Evolutionary conservation across 2,329 filamentous ascomycete species (phyloP), one percentile per base, ranked within the genome.

Genomic region (Monilinia laxa): DNA sequence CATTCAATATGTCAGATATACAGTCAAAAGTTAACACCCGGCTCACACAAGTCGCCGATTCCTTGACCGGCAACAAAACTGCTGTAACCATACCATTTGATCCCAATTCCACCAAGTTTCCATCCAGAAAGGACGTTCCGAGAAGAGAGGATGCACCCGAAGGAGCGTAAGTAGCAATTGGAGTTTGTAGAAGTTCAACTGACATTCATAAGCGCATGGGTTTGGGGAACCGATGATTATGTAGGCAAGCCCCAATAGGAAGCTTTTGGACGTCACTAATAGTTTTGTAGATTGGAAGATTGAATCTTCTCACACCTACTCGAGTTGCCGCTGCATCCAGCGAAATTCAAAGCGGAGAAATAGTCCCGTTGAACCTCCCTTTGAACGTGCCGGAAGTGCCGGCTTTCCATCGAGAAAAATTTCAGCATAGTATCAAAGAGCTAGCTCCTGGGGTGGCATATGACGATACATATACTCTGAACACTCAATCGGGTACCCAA

Each of bases 401-500:
- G 53, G 73, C 68, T 23, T 81, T 75, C 62, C 68, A 67, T 28
- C 76, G 78, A n/a, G 74, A 76, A 56, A 67, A 58, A 31, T 76
- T 77, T 70, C 35, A 73, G 25, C 78, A 79, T 47, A 70, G 73
- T 23, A 76, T 77, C 58, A 74, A 74, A 58, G 69, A 76, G 47
- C 56, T 59, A 2, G 66, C 70, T 57, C 25, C 42, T 0, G 70
- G 70, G 3, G 2, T 70, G n/a, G 74, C 87, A 35, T 87, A 89
- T 73, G 87, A 89, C 73, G 86, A 89, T 74, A 77, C 82, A 40
- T 84, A 85, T 80, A 80, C 79, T 0, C 83, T 87, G 71, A 87
- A 87, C 74, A 82, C 84, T 0, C 85, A 87, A 75, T 80, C 80
- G 10, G 84, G 82, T 49, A 84, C 81, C 54, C 85, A 87, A 74